Conservation (phyloP, 208 protist genomes). For the Acanthamoeba royreba region DNA sequence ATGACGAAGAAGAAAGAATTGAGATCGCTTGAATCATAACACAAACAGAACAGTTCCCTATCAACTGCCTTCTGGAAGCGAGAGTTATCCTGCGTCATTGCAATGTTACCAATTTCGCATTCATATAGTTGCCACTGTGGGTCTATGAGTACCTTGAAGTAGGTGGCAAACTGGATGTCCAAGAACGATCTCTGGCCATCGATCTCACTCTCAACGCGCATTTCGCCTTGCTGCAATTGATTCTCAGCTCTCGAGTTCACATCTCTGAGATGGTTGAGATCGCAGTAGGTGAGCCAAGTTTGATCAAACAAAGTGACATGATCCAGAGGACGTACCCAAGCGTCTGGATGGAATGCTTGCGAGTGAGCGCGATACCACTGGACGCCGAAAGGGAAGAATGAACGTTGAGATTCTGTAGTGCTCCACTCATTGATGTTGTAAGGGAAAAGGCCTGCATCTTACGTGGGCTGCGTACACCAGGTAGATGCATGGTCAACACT, state of each 20-base stretch:
- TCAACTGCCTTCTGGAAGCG: neutral
- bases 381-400: neutral
- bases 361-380: neutral
- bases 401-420: neutral
- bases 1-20: slow-evolving; percentile 3
- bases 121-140: neutral
- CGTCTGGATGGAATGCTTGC: neutral
- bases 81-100: neutral
- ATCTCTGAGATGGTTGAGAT: too few species aligned
- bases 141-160: neutral
- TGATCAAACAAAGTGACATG: neutral
- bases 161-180: neutral
- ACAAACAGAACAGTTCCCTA: slow-evolving; percentile 8
- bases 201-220: neutral
- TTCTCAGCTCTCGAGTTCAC: neutral
- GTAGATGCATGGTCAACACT: neutral
- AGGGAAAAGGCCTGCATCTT: neutral
- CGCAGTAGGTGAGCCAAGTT: neutral
- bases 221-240: neutral
- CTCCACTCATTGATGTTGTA: neutral
- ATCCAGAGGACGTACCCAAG: neutral
- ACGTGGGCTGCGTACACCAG: neutral
- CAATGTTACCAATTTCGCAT: too few species aligned
- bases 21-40: neutral
- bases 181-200: neutral